Evolutionary conservation across 345 rosid species (phyloP), one percentile per base, ranked within the genome.

Genomic region (Bruguiera parviflora): DNA sequence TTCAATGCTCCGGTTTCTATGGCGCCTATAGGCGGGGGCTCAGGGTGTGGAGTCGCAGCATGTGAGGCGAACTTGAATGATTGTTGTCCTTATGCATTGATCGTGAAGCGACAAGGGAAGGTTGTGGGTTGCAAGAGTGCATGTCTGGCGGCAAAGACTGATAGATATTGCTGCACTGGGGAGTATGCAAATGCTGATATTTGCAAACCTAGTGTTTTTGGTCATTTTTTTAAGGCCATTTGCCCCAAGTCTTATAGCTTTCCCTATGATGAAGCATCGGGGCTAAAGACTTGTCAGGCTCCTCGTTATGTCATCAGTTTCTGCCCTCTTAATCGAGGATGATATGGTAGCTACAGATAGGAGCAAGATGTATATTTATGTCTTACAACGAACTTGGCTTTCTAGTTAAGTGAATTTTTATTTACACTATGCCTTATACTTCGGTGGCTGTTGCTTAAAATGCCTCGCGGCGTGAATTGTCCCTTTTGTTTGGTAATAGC

Each of bases 111-210:
- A 70, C 57, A 32, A 22, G 87, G 85, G 58, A 79, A 71, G 16
- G 72, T 81, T 8, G 89, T 83, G 70, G 87, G 81, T 1, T 83
- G 87, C 63, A 83, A 83, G 71, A 85, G 87, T 69, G 85, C 85
- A 2, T 83, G 89, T 71, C 47, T 81, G 78, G 89, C 85, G 60
- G 81, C 82, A 4, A 81, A 65, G 52, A 62, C 71, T 4, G 87
- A 81, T 65, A 43, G 76, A 64, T 83, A 79, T 64, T 85, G 89
- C 20, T 83, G 89, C 61, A 81, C 79, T 2, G 87, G 89, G 15
- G 69, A 81, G 49, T 81, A 65, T 70, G 77, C 78, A 1, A 67
- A 71, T 67, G 84, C 84, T 1, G 73, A 59, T 47, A 79, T 47
- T 9, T 85, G 87, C 58, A 75, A 68, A 58, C 89, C 85, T 4